Evolutionary conservation across 1,139 yeast genomes (phyloP).

Genomic region (Arxiozyma slooffiae): DNA sequence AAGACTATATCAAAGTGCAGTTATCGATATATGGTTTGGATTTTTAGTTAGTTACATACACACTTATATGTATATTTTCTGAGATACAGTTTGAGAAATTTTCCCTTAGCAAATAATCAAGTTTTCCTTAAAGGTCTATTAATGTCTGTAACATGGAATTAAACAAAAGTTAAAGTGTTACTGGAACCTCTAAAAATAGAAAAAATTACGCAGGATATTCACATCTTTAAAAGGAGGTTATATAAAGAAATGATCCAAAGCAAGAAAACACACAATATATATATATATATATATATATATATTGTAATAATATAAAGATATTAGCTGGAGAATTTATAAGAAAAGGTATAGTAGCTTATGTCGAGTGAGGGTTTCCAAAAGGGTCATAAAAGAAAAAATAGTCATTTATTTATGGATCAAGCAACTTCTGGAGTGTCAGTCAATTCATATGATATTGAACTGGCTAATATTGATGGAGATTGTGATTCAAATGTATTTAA

Average conservation of each 20-base stretch:
- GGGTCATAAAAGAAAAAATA: slow-evolving; percentile 16
- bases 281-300: too few species aligned
- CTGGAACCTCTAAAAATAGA: neutral
- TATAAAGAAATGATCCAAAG: neutral
- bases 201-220: neutral
- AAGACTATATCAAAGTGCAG: neutral
- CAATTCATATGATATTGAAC: slow-evolving; percentile 7
- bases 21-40: neutral
- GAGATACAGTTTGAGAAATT: neutral
- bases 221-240: too few species aligned
- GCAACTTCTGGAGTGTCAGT: slow-evolving; percentile 13
- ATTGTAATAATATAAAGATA: neutral
- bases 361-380: slow-evolving; percentile 1
- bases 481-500: neutral
- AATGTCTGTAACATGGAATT: neutral
- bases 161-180: too few species aligned
- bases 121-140: neutral
- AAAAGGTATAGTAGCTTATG: neutral
- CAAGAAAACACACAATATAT: neutral
- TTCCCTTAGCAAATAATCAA: too few species aligned
- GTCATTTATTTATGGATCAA: slow-evolving; percentile 16
- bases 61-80: neutral
- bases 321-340: neutral
- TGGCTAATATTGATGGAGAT: slow-evolving; percentile 5
- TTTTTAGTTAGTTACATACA: neutral